Evolutionary conservation across 2,329 filamentous ascomycete genomes (phyloP).

Genomic region (Coniochaeta hoffmannii): DNA sequence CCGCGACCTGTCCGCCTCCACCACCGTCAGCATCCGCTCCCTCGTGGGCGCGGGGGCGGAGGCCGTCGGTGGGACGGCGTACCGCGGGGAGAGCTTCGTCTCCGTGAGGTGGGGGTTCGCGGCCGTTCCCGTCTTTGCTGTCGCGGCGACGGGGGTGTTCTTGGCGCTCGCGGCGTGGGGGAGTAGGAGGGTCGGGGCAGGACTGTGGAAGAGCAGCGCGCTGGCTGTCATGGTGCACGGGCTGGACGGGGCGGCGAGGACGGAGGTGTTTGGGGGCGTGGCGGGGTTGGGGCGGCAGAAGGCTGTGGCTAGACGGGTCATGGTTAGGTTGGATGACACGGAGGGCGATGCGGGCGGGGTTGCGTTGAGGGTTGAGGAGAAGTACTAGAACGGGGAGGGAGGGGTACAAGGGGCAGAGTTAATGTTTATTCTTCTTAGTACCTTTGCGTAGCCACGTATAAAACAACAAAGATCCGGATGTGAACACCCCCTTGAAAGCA

Average conservation of each 20-base stretch:
- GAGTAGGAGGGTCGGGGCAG: conserved; percentile 16
- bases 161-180: conserved; percentile 18
- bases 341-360: conserved; percentile 10
- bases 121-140: conserved; percentile 21
- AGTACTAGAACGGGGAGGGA: conserved; percentile 1
- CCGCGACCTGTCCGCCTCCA: conserved; percentile 23
- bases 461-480: neutral
- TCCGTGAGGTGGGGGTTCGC: conserved; percentile 28
- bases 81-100: conserved; percentile 22
- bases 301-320: conserved; percentile 15
- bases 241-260: conserved; percentile 20
- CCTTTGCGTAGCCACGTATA: neutral
- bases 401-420: too few relatives aligned
- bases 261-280: conserved; percentile 9
- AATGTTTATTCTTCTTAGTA: neutral
- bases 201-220: conserved; percentile 27
- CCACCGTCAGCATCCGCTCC: conserved; percentile 25
- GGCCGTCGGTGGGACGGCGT: conserved; percentile 19
- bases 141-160: conserved; percentile 21
- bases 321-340: conserved; percentile 19
- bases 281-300: conserved; percentile 15
- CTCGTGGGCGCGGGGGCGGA: conserved; percentile 11
- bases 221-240: conserved; percentile 27
- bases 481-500: neutral
- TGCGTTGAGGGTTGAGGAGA: conserved; percentile 5